These are phyloP conservation scores for Calocera cornea DNA, from an alignment of 768 basidiomycete genomes.

Conservation along the genomic window DNA sequence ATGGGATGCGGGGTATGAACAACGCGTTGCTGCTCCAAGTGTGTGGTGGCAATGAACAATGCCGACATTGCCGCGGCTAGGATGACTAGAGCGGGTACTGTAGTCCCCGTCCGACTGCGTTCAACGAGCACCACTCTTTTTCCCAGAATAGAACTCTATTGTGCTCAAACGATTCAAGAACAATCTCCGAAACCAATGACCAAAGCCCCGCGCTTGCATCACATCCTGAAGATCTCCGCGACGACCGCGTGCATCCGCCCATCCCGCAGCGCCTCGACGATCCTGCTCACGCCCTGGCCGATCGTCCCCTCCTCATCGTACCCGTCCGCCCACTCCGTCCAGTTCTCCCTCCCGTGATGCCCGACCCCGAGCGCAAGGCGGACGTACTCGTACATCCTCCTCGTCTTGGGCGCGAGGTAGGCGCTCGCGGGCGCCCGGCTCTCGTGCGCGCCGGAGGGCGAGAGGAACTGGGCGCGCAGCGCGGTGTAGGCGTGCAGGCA, in stretches of 20 bases:
- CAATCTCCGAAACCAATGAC: no score
- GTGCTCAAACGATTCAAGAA: no score
- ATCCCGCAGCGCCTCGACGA: conserved; percentile 43
- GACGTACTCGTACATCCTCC: conserved; percentile 64
- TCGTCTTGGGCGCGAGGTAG: conserved; percentile 48
- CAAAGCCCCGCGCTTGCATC: no score
- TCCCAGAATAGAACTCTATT: no score
- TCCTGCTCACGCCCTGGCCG: conserved; percentile 57
- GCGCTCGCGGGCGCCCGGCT: conserved; percentile 54
- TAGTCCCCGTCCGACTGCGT: no score
- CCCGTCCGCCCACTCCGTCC: conserved; percentile 44
- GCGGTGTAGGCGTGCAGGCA: conserved; percentile 34
- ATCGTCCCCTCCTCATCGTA: conserved; percentile 54
- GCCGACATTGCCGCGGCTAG: no score
- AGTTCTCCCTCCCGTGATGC: conserved; percentile 71
- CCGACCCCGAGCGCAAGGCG: conserved; percentile 54
- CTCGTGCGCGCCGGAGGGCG: conserved; percentile 39
- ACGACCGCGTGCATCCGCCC: neutral
- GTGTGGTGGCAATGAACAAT: no score
- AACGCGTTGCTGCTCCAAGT: no score
- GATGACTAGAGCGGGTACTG: no score
- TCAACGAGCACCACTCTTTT: no score
- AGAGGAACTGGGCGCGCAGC: conserved; percentile 39
- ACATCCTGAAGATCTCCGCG: conserved; percentile 5
- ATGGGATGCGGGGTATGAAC: no score